Percentiles rank a stretch among this genome's conserved stretches.
phyloP scores from a whole-genome alignment of 495 filamentous ascomycete genomes.

The Cladorrhinum samala region DNA sequence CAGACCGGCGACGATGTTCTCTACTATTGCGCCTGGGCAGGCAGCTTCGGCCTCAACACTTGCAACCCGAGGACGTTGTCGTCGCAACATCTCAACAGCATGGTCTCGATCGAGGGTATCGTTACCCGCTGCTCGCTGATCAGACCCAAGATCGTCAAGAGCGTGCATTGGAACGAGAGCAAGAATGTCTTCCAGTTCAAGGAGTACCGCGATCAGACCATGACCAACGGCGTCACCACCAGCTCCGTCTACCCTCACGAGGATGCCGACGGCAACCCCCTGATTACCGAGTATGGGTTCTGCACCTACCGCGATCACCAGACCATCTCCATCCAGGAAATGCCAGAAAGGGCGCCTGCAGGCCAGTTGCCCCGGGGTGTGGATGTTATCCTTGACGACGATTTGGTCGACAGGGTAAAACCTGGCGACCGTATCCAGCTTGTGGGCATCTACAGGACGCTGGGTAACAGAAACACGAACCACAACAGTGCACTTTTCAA shows the following conservation, averaged over 20 bases:
- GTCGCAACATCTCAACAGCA: conserved; percentile 82
- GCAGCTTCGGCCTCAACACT: conserved; percentile 87
- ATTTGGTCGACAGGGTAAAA: conserved; percentile 91
- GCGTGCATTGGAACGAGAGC: conserved; percentile 88
- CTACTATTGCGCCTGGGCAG: conserved; percentile 93
- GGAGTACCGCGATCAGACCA: conserved; percentile 92
- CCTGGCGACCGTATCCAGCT: conserved; percentile 94
- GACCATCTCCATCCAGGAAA: conserved; percentile 97
- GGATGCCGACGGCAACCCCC: conserved; percentile 73
- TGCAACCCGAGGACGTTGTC: conserved; percentile 93
- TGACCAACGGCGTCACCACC: conserved; percentile 81
- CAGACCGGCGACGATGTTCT: conserved; percentile 48
- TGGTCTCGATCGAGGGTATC: conserved; percentile 97
- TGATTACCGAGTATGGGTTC: conserved; percentile 93
- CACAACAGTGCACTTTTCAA: conserved; percentile 86
- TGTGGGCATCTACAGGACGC: conserved; percentile 85
- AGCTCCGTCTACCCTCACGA: conserved; percentile 91
- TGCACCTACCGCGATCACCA: conserved; percentile 96
- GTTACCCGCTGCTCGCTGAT: conserved; percentile 95
- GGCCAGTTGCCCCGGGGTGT: conserved; percentile 94
- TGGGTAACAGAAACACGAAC: conserved; percentile 88
- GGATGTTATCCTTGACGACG: conserved; percentile 97
- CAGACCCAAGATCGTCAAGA: conserved; percentile 92
- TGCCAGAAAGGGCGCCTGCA: conserved; percentile 94
- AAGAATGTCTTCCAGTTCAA: conserved; percentile 76